phyloP scores from a whole-genome alignment of 805 yeast species.

The Monosporozyma yasuniensis region DNA sequence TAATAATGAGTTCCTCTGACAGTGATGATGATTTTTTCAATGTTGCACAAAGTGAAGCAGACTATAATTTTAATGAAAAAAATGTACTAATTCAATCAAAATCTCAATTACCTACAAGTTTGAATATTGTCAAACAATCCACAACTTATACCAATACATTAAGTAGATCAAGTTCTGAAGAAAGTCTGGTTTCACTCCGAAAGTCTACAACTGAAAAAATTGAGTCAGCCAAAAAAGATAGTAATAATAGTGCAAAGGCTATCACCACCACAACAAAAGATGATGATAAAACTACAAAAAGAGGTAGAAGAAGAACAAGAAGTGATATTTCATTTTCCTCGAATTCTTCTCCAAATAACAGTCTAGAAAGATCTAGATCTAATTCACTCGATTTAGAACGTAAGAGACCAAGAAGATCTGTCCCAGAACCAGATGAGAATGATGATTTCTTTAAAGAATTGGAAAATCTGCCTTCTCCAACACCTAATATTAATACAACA shows the following conservation, averaged over 20 bases:
- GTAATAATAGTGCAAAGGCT: too few relatives aligned
- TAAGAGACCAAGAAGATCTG: background rate
- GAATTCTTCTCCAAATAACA: background rate
- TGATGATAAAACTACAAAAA: background rate
- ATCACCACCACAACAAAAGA: background rate
- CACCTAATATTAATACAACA: background rate
- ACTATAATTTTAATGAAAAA: background rate
- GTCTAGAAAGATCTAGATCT: background rate
- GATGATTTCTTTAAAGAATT: slow-evolving; percentile 21
- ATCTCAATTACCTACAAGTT: background rate
- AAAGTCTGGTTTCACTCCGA: background rate
- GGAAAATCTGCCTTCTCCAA: slow-evolving; percentile 6
- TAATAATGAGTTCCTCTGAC: slow-evolving; percentile 1
- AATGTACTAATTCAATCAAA: background rate
- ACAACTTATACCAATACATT: background rate
- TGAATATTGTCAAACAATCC: background rate
- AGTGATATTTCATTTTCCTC: too few relatives aligned
- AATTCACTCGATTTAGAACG: background rate
- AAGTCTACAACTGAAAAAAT: too few relatives aligned
- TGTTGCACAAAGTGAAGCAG: slow-evolving; percentile 1
- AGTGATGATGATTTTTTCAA: slow-evolving; percentile 3
- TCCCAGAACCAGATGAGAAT: slow-evolving; percentile 15
- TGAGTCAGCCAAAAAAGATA: background rate
- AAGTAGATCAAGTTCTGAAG: background rate
- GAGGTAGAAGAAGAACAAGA: background rate